Conservation (phyloP, 495 filamentous ascomycete genomes). For the Amphirosellinia nigrospora region DNA sequence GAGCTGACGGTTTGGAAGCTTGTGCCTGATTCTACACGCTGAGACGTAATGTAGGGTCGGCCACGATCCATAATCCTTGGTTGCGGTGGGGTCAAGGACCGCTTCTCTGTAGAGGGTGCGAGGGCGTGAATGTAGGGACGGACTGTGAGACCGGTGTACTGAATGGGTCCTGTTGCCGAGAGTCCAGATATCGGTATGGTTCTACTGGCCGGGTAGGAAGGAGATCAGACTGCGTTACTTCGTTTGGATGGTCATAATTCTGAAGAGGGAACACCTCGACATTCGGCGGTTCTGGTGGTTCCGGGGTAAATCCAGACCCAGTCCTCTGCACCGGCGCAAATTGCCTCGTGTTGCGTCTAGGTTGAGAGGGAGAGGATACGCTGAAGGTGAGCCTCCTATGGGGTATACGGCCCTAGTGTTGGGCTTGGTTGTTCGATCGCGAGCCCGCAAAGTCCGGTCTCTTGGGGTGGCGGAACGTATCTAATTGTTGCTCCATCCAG, state of each 20-base stretch:
- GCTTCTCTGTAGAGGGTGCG: conserved; percentile 10
- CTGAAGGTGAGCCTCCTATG: conserved; percentile 22
- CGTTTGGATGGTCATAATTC: neutral
- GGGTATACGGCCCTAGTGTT: conserved; percentile 32
- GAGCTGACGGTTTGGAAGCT: conserved; percentile 33
- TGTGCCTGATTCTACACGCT: conserved; percentile 28
- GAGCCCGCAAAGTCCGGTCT: conserved; percentile 39
- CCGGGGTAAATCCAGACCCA: conserved; percentile 32
- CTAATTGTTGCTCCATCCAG: conserved; percentile 33
- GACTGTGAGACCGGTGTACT: neutral
- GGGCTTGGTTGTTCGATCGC: conserved; percentile 42
- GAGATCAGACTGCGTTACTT: neutral
- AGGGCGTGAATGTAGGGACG: conserved; percentile 8
- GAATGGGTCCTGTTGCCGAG: conserved; percentile 18
- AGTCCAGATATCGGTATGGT: conserved; percentile 6
- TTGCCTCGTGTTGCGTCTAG: conserved; percentile 25
- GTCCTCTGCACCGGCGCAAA: conserved; percentile 28
- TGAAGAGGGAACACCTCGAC: conserved; percentile 28
- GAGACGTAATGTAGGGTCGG: conserved; percentile 15
- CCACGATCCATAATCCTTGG: conserved; percentile 4
- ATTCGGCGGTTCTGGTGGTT: conserved; percentile 17
- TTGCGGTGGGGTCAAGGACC: conserved; percentile 16
- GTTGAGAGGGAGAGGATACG: conserved; percentile 35
- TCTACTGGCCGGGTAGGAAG: neutral
- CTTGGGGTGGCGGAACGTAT: conserved; percentile 41